Evolutionary conservation across 306 rosid genomes (phyloP).

Genomic region (Delonix regia): DNA sequence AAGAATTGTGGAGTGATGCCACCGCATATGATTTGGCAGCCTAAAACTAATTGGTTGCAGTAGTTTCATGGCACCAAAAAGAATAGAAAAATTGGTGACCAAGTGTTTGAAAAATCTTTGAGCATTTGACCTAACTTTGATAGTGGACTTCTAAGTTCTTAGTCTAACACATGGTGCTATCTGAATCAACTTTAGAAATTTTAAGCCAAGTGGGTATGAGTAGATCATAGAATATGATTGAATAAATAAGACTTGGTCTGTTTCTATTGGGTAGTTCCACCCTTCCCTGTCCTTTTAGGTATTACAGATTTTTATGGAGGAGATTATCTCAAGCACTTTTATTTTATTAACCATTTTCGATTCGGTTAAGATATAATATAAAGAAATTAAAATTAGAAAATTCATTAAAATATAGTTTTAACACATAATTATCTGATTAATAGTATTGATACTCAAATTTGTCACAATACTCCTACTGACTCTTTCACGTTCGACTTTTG

Average conservation of each 20-base stretch:
- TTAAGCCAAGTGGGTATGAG: conserved; percentile 14
- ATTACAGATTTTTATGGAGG: not conserved
- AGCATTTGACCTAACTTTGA: conserved; percentile 36
- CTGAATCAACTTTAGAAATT: not conserved
- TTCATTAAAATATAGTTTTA: no score
- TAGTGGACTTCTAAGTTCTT: not conserved
- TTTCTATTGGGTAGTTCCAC: conserved; percentile 30
- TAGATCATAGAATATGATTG: not conserved
- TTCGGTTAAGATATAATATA: not conserved
- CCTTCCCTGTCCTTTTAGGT: conserved; percentile 21
- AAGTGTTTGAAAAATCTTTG: conserved; percentile 10
- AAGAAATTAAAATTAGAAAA: no score
- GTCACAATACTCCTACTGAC: no score
- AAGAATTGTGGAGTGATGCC: not conserved
- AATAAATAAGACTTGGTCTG: conserved; percentile 17
- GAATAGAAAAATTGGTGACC: conserved; percentile 23
- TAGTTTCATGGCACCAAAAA: conserved; percentile 7
- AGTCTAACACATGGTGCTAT: conserved; percentile 8
- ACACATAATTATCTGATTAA: not conserved
- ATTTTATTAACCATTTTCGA: not conserved
- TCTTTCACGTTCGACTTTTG: no score
- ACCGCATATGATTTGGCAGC: conserved; percentile 29
- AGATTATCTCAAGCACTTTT: not conserved
- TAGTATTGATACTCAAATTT: not conserved
- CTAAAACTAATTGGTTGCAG: conserved; percentile 29